Evolutionary conservation across 768 basidiomycete genomes (phyloP).

Genomic region (Phanerochaete carnosa): DNA sequence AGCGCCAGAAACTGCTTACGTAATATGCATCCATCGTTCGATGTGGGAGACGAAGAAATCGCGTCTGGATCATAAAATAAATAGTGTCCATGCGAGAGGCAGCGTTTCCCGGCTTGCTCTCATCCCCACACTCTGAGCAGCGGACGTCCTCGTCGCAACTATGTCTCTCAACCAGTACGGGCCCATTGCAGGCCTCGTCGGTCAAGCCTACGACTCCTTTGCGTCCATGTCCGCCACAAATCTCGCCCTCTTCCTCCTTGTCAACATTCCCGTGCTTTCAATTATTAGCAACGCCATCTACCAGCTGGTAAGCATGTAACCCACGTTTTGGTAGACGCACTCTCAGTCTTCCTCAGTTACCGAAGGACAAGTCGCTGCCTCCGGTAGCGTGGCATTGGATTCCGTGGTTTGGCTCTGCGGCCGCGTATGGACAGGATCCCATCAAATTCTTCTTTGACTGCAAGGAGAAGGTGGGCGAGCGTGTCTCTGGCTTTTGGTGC

Average conservation of each 20-base stretch:
- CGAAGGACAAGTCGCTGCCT: conserved; percentile 68
- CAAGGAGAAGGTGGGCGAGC: conserved; percentile 64
- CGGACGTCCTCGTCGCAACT: neutral
- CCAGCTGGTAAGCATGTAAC: conserved; percentile 59
- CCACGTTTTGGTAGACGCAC: neutral
- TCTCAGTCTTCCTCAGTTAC: conserved; percentile 45
- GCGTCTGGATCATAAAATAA: neutral
- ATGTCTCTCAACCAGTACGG: conserved; percentile 25
- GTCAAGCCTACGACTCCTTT: conserved; percentile 20
- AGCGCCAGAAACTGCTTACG: neutral
- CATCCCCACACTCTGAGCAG: neutral
- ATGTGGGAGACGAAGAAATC: conserved; percentile 1
- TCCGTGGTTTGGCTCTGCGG: conserved; percentile 87
- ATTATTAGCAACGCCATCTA: conserved; percentile 72
- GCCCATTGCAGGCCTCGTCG: conserved; percentile 26
- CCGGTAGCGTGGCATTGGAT: conserved; percentile 93
- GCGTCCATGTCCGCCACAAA: conserved; percentile 21
- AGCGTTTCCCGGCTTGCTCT: conserved; percentile 6
- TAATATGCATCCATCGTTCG: conserved; percentile 13
- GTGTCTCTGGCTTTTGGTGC: neutral
- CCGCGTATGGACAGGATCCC: conserved; percentile 89
- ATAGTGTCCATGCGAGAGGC: conserved; percentile 10
- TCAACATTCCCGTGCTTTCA: conserved; percentile 67
- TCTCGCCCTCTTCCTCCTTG: conserved; percentile 37
- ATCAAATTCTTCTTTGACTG: conserved; percentile 81